Evolutionary conservation across 768 basidiomycete species (phyloP), one percentile per base, ranked within the genome.

Genomic region (Dentipellis fragilis): DNA sequence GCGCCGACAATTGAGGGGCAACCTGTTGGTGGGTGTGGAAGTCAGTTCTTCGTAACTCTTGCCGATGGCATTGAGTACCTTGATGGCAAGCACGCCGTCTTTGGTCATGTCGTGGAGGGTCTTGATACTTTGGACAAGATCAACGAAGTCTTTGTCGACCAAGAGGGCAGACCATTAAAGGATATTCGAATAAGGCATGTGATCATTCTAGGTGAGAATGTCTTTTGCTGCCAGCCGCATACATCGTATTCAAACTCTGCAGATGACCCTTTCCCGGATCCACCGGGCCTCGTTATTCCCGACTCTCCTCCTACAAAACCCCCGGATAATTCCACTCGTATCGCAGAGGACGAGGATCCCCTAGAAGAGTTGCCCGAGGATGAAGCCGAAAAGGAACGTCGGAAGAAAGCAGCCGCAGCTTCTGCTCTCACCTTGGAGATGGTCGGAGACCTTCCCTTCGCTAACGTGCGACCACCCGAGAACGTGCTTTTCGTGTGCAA

Each of bases 401-500:
- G 93, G n/a, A 81, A 87, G 70, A 86, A 87, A 52, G 93, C 93
- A 0, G 95, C 96, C 0, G 83, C 82, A 1, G 93, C 95, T 0
- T 93, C 93, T 47, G 96, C 96, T 0, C 74, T 99, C 39, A 98
- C 96, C 4, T 80, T 99, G 51, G 96, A 99, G 70, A 99, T 99
- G 96, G 95, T 99, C 55, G 96, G 96, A 35, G 96, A 99, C 70
- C 74, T 98, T 53, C 96, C 96, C 1, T 98, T 99, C 67, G 96
- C 96, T 22, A 93, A 95, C 65, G 93, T 99, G 46, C 83, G 93
- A 46, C 96, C 96, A 0, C 96, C 96, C 0, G 96, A 99, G 71
- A 98, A 98, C 68, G 93, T 98, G 23, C 72, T 99, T 11, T 99
- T 99, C 69, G 94, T 99, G 10, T 99, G 96, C 83, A 98, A 98